These are phyloP conservation scores for Sporisorium scitamineum DNA, from an alignment of 1,284 basidiomycete species.

Conservation along the genomic window DNA sequence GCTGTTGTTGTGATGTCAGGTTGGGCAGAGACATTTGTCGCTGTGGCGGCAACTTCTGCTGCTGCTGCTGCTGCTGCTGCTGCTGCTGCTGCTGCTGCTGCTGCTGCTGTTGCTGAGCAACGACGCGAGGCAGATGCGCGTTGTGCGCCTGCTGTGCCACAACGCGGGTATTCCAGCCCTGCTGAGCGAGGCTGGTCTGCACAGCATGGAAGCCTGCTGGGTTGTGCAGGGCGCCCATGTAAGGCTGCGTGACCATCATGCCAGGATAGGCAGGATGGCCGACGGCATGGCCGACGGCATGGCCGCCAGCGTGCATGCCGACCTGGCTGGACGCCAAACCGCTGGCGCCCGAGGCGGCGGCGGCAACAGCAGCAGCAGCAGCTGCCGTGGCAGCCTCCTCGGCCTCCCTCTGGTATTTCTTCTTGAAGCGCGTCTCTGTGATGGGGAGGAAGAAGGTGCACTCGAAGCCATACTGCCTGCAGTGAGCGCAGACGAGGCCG, in stretches of 20 bases:
- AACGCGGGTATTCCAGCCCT: conserved; percentile 23
- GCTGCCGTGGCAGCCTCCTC: conserved; percentile 75
- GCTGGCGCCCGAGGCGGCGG: conserved; percentile 35
- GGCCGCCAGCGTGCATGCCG: conserved; percentile 17
- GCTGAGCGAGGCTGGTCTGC: conserved; percentile 19
- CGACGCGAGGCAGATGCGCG: conserved; percentile 7
- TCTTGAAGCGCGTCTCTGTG: conserved; percentile 97
- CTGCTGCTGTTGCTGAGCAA: conserved; percentile 8
- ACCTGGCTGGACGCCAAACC: conserved; percentile 11
- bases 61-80: conserved; percentile 13
- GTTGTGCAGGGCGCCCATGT: conserved; percentile 42
- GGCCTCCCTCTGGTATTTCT: conserved; percentile 77
- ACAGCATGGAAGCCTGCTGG: conserved; percentile 37
- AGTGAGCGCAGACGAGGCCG: conserved; percentile 58
- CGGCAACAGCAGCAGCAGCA: conserved; percentile 48
- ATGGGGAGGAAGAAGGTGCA: conserved; percentile 89
- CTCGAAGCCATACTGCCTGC: conserved; percentile 58
- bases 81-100: conserved; percentile 14
- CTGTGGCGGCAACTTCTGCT: conserved; percentile 5
- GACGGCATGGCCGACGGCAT: not conserved
- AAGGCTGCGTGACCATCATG: conserved; percentile 30
- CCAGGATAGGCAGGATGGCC: conserved; percentile 28
- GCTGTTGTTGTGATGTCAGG: conserved; percentile 8
- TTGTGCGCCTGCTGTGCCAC: conserved; percentile 19
- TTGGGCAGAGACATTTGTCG: conserved; percentile 1